Evolutionary conservation across 2,329 filamentous ascomycete genomes (phyloP).

Genomic region (Colletotrichum destructivum): DNA sequence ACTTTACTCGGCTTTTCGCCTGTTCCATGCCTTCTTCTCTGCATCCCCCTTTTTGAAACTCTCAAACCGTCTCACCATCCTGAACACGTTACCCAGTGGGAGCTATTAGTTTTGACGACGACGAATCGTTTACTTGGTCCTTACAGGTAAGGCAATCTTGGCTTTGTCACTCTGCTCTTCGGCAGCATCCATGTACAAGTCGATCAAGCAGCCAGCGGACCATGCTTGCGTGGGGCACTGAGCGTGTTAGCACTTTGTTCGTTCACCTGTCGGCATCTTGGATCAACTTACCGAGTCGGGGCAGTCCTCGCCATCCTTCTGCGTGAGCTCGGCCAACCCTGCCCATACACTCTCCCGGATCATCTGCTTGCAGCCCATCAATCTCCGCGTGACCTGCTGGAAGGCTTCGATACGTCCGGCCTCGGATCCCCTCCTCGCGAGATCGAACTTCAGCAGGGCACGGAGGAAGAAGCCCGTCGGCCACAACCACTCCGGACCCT

Average conservation of each 20-base stretch:
- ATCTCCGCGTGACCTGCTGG: slow-evolving; percentile 90
- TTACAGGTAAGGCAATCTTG: slow-evolving; percentile 46
- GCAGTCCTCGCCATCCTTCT: slow-evolving; percentile 88
- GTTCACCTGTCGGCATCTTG: neutral
- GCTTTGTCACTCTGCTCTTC: slow-evolving; percentile 60
- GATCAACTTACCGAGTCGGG: slow-evolving; percentile 82
- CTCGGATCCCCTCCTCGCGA: slow-evolving; percentile 74
- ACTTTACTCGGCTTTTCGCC: slow-evolving; percentile 20
- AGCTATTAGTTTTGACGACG: slow-evolving; percentile 16
- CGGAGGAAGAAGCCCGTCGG: slow-evolving; percentile 96
- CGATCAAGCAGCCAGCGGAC: slow-evolving; percentile 94
- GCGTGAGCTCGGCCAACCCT: slow-evolving; percentile 92
- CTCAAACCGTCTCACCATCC: slow-evolving; percentile 20
- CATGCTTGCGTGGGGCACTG: slow-evolving; percentile 96
- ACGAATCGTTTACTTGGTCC: slow-evolving; percentile 40
- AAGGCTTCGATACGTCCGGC: slow-evolving; percentile 88
- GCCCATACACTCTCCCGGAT: slow-evolving; percentile 89
- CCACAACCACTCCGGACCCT: slow-evolving; percentile 98
- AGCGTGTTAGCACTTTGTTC: slow-evolving; percentile 31
- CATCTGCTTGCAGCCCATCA: slow-evolving; percentile 87
- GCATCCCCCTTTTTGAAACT: slow-evolving; percentile 13
- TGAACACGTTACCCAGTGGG: slow-evolving; percentile 22
- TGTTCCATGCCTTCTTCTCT: slow-evolving; percentile 5
- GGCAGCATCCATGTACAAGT: slow-evolving; percentile 93
- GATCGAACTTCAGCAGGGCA: slow-evolving; percentile 90